Evolutionary conservation across 345 rosid species (phyloP).

Genomic region (Firmiana major): DNA sequence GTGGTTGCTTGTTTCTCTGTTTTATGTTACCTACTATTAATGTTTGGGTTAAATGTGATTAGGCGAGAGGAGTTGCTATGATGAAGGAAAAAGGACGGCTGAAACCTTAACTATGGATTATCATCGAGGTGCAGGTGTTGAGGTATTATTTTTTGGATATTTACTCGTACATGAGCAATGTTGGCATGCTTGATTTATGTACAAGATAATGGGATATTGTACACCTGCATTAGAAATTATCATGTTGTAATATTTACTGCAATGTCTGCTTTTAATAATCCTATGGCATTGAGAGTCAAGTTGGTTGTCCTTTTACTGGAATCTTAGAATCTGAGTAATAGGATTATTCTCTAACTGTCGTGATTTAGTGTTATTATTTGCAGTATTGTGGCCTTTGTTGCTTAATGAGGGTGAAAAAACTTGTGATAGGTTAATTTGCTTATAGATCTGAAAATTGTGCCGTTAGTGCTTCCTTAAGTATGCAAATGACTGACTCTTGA

Average conservation of each 20-base stretch:
- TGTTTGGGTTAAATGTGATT: conserved; percentile 14
- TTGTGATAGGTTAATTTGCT: background rate
- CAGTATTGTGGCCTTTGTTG: background rate
- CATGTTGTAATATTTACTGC: background rate
- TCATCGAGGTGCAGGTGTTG: conserved; percentile 91
- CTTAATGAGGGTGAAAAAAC: background rate
- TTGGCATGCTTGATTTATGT: background rate
- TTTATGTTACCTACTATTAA: conserved; percentile 6
- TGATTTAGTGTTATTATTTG: background rate
- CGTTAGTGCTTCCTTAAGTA: background rate
- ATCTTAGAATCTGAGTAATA: background rate
- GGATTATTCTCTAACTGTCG: background rate
- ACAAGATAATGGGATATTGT: background rate
- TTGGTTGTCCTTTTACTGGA: background rate
- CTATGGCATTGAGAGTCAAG: background rate
- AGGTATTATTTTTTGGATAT: conserved; percentile 45
- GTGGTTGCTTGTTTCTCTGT: conserved; percentile 3
- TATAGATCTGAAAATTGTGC: background rate
- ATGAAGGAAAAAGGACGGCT: conserved; percentile 97
- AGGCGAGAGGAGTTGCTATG: conserved; percentile 98
- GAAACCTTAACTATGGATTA: conserved; percentile 97
- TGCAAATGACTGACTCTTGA: background rate
- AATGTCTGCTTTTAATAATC: background rate
- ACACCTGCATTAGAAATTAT: background rate
- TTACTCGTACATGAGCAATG: background rate